phyloP scores from a whole-genome alignment of 345 rosid genomes.

The Psidium friedrichsthalianum region DNA sequence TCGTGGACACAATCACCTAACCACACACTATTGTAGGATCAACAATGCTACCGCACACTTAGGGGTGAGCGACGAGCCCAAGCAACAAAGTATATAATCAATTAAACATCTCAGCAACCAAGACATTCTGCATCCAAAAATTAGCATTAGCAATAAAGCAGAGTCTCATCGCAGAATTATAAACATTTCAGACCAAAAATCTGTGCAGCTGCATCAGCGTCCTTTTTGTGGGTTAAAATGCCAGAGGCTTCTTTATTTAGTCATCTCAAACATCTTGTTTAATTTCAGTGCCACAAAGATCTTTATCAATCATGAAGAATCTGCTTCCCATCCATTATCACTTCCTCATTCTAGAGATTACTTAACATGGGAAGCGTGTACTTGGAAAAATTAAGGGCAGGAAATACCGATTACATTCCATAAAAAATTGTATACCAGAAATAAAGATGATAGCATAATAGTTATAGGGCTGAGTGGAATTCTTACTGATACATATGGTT shows the following conservation, averaged over 20 bases:
- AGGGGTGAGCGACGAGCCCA: neutral
- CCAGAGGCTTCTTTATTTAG: neutral
- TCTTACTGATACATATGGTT: neutral
- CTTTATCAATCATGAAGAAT: neutral
- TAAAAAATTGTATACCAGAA: neutral
- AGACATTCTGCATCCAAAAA: neutral
- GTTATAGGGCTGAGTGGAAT: neutral
- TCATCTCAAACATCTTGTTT: neutral
- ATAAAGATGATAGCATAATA: neutral
- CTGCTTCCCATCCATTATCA: neutral
- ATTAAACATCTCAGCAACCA: neutral
- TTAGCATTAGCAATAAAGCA: neutral
- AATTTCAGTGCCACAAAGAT: neutral
- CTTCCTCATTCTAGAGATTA: neutral
- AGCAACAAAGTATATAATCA: neutral
- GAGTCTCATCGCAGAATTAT: neutral
- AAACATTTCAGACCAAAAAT: neutral
- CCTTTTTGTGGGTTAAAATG: neutral
- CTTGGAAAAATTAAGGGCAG: neutral
- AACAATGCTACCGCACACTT: neutral
- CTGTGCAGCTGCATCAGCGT: neutral
- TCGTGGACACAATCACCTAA: neutral
- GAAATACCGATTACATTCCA: neutral
- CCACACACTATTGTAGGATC: neutral
- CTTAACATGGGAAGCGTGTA: neutral